Evolutionary conservation across 2,329 filamentous ascomycete genomes (phyloP).

Genomic region (Hymenoscyphus linearis): DNA sequence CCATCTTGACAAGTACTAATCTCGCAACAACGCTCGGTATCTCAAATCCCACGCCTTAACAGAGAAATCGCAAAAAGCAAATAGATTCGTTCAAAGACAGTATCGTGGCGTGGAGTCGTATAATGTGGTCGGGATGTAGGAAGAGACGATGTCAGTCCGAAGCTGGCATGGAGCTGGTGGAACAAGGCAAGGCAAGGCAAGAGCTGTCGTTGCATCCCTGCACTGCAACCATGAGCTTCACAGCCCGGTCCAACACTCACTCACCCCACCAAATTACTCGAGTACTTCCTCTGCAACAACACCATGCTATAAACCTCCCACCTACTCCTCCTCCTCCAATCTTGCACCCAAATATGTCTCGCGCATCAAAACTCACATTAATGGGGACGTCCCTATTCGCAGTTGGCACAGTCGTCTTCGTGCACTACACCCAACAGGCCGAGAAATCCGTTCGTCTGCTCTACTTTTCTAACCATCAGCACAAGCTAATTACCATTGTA

Average conservation of each 20-base stretch:
- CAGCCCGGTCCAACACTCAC: background rate
- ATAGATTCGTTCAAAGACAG: background rate
- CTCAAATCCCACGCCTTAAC: background rate
- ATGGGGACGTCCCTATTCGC: slow-evolving; percentile 72
- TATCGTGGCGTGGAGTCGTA: background rate
- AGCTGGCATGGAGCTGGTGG: background rate
- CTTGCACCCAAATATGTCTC: slow-evolving; percentile 61
- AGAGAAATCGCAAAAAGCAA: background rate
- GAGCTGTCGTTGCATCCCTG: background rate
- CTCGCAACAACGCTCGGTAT: slow-evolving; percentile 2
- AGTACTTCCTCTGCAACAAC: background rate
- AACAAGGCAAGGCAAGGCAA: background rate
- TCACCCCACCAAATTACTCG: slow-evolving; percentile 1
- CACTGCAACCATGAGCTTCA: background rate
- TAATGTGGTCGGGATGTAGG: background rate
- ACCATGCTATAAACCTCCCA: background rate
- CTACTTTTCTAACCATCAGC: background rate
- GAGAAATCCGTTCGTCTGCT: slow-evolving; percentile 67
- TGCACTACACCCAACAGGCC: slow-evolving; percentile 81
- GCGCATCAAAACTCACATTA: slow-evolving; percentile 81
- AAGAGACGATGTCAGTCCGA: background rate
- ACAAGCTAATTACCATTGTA: slow-evolving; percentile 31
- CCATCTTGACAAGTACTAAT: slow-evolving; percentile 25
- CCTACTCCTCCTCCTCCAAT: background rate
- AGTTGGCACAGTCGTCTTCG: slow-evolving; percentile 70